A percentile compares a stretch with the other conserved stretches of the same genome.
Evolutionary conservation across 2,329 filamentous ascomycete species (phyloP).

Genomic region (Fulvia fulva): DNA sequence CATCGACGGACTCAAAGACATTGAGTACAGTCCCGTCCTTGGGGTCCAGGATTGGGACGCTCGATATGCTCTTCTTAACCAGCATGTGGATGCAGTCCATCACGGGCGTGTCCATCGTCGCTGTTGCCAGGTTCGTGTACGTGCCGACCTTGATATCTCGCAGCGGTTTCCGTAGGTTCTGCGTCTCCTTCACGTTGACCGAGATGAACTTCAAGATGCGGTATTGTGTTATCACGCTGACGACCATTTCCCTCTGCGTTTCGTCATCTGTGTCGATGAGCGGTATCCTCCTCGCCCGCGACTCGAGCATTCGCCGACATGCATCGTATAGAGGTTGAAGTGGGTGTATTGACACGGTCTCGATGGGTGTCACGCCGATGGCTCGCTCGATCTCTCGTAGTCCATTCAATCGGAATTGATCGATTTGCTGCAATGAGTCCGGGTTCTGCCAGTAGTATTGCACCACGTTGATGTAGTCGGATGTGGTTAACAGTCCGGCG

Average conservation of each 20-base stretch:
- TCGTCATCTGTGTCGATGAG: slow-evolving; percentile 92
- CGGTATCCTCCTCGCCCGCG: slow-evolving; percentile 86
- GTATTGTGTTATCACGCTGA: slow-evolving; percentile 97
- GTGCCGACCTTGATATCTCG: slow-evolving; percentile 81
- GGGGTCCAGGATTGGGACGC: slow-evolving; percentile 80
- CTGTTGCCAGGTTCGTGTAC: slow-evolving; percentile 75
- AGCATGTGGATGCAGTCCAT: slow-evolving; percentile 92
- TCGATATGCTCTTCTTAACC: slow-evolving; percentile 89
- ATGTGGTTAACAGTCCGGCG: slow-evolving; percentile 88
- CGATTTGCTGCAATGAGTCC: slow-evolving; percentile 81
- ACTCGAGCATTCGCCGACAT: slow-evolving; percentile 88
- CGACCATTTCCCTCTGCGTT: slow-evolving; percentile 84
- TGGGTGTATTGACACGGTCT: slow-evolving; percentile 94
- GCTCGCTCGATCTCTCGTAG: slow-evolving; percentile 94
- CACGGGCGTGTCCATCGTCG: slow-evolving; percentile 83
- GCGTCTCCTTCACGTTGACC: slow-evolving; percentile 86
- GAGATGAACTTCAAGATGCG: slow-evolving; percentile 98
- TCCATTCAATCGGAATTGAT: slow-evolving; percentile 89
- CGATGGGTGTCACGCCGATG: slow-evolving; percentile 83
- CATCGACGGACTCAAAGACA: slow-evolving; percentile 95
- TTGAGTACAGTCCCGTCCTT: slow-evolving; percentile 77
- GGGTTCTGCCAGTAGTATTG: slow-evolving; percentile 99
- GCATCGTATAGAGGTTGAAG: slow-evolving; percentile 90
- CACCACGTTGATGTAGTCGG: slow-evolving; percentile 97
- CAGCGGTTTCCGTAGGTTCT: slow-evolving; percentile 81